phyloP scores from a whole-genome alignment of 164 flowering plant species.

The Magnolia sinica region DNA sequence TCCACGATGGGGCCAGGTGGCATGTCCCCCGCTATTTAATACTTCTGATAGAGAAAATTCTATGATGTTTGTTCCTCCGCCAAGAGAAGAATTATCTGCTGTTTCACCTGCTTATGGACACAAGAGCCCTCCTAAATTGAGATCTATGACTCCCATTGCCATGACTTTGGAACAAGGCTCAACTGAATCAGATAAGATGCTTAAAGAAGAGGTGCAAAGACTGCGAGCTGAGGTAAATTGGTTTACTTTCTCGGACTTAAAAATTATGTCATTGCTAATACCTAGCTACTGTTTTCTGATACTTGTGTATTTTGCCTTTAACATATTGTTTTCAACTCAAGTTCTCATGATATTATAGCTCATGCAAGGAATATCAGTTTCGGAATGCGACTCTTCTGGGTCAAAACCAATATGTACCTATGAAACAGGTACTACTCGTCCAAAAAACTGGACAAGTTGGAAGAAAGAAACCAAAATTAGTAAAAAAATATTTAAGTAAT shows the following conservation, averaged over 20 bases:
- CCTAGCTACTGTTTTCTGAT: background rate
- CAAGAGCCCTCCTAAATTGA: conserved; percentile 4
- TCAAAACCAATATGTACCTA: too few relatives aligned
- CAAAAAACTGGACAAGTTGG: too few relatives aligned
- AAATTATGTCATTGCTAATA: background rate
- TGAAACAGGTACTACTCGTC: too few relatives aligned
- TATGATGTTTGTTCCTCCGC: background rate
- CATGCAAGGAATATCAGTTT: too few relatives aligned
- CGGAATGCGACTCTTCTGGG: too few relatives aligned
- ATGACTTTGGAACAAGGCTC: conserved; percentile 6
- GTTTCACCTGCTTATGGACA: conserved; percentile 11
- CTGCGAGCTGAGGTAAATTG: conserved; percentile 48
- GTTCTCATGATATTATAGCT: too few relatives aligned
- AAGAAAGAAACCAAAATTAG: too few relatives aligned
- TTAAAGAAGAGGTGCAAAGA: conserved; percentile 42
- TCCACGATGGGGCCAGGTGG: conserved; percentile 58
- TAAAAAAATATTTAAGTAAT: too few relatives aligned
- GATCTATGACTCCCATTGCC: conserved; percentile 9
- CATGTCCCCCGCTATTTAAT: conserved; percentile 38
- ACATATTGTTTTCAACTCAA: too few relatives aligned
- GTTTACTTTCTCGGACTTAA: background rate
- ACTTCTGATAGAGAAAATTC: conserved; percentile 14
- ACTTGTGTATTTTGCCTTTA: background rate
- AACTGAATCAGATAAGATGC: conserved; percentile 29
- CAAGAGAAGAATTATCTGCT: conserved; percentile 18